Base-by-base conservation (phyloP, 2,329 filamentous ascomycete genomes). In the Magnaporthiopsis rhizophila region DNA sequence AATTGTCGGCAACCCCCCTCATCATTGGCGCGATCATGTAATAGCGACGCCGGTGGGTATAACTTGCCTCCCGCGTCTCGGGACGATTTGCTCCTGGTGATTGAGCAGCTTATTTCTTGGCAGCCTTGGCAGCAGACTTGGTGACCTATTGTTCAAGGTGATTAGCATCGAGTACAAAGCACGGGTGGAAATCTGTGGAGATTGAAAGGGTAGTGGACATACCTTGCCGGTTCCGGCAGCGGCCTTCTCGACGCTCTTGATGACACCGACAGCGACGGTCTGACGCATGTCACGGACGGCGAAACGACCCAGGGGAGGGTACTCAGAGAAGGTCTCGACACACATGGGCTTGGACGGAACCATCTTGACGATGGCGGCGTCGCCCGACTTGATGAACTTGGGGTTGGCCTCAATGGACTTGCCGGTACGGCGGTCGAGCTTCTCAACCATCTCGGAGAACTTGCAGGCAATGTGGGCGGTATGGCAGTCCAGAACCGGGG, bases 361-460 rank as follows among this genome's bases (percentile, higher is more conserved):
- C 95, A 99, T 98, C 92, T 97, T 98, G 86, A 99, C 95, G 85
- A 99, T 99, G 82, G 94, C 94, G 74, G 95, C 94, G 82, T 99
- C 95, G 90, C 95, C 95, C 77, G 94, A 97, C 92, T 99, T 99
- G 91, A 99, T 93, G 89, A 97, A 98, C 90, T 99, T 99, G 84
- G 95, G 95, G 77, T 78, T 79, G 80, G 85, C 78, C 84, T 99
- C 95, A 77, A 91, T 87, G 72, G 93, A 91, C 89, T 99, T 99
- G 81, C 95, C 95, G 80, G 95, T 97, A 92, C 95, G 95, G 84
- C 95, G 93, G 82, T 99, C 95, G 77, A 99, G 99, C 94, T 99
- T 99, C 91, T 98, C 92, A 72, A 94, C 86, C 77, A 99, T 89
- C 91, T 98, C 95, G 76, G 91, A 82, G 89, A 99, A 99, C 91